Percentiles rank a stretch among this genome's conserved stretches.
Evolutionary conservation across 139 green algal species (phyloP).

Genomic region (Asterochloris erici): DNA sequence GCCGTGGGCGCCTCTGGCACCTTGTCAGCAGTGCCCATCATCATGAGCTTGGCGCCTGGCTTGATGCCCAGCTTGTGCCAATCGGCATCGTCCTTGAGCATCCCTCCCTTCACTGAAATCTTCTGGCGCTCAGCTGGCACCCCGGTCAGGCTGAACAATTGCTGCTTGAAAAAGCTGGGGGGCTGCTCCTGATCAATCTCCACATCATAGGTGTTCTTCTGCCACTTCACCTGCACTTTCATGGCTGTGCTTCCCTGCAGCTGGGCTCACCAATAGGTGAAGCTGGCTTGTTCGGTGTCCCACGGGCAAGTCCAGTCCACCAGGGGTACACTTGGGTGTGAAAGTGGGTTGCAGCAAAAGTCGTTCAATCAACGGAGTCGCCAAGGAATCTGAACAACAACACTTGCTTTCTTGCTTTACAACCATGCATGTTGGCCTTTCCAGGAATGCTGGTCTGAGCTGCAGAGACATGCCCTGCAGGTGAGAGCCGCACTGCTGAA

Average conservation of each 20-base stretch:
- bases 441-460: background rate
- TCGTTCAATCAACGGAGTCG: no score
- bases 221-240: slow-evolving; percentile 82
- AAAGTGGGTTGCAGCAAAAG: no score
- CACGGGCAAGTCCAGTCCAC: no score
- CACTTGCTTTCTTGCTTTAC: no score
- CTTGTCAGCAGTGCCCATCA: slow-evolving; percentile 94
- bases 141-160: slow-evolving; percentile 91
- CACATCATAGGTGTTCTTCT: slow-evolving; percentile 85
- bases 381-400: no score
- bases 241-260: background rate
- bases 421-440: background rate
- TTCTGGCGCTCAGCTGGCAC: slow-evolving; percentile 95
- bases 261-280: no score
- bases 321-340: no score
- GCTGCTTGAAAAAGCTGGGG: slow-evolving; percentile 89
- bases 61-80: slow-evolving; percentile 81
- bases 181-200: slow-evolving; percentile 80
- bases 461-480: slow-evolving; percentile 37
- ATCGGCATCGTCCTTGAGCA: slow-evolving; percentile 91
- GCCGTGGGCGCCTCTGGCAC: slow-evolving; percentile 61
- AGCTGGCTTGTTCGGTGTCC: no score
- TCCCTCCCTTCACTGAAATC: slow-evolving; percentile 94
- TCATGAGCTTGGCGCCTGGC: slow-evolving; percentile 85
- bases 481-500: slow-evolving; percentile 56